Evolutionary conservation across 257 asterid species (phyloP).

Genomic region (Forsythia viridissima): DNA sequence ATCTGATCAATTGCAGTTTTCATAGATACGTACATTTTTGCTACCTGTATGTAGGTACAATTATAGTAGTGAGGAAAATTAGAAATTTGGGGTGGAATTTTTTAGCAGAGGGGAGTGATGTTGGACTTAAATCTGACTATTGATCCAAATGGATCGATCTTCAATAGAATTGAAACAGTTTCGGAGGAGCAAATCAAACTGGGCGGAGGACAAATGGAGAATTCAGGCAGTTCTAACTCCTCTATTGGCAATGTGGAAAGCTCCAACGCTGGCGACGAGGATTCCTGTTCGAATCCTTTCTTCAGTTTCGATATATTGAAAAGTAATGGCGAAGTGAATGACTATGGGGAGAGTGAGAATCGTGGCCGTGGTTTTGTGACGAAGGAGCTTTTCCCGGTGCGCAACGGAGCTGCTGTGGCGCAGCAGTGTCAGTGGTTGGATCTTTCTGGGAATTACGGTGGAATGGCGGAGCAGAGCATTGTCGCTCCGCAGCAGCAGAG

Average conservation of each 20-base stretch:
- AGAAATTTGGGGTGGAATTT: constrained; percentile 1
- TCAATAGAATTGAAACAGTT: constrained; percentile 39
- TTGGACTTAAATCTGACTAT: constrained; percentile 61
- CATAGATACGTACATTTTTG: constrained; percentile 22
- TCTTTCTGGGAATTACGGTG: constrained; percentile 26
- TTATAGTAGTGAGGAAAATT: background rate
- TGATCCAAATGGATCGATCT: constrained; percentile 39
- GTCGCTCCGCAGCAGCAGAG: constrained; percentile 21
- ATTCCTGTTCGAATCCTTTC: constrained; percentile 49
- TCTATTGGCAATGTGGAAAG: constrained; percentile 66
- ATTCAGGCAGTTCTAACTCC: constrained; percentile 81
- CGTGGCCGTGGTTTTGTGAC: constrained; percentile 44
- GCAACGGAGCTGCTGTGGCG: constrained; percentile 25
- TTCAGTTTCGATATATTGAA: constrained; percentile 62
- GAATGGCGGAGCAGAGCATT: constrained; percentile 24
- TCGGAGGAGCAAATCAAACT: constrained; percentile 37
- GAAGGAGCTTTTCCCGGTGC: constrained; percentile 64
- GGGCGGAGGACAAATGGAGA: constrained; percentile 54
- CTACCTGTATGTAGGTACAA: constrained; percentile 5
- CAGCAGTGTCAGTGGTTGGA: constrained; percentile 38
- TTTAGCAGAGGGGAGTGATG: constrained; percentile 34
- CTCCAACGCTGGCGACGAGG: constrained; percentile 70
- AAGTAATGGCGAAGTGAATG: constrained; percentile 30
- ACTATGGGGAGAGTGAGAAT: constrained; percentile 43
- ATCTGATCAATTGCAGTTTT: background rate